Percentiles rank a stretch among this genome's conserved stretches.
phyloP scores from a whole-genome alignment of 2,329 filamentous ascomycete genomes.

The Penicillium sp. region DNA sequence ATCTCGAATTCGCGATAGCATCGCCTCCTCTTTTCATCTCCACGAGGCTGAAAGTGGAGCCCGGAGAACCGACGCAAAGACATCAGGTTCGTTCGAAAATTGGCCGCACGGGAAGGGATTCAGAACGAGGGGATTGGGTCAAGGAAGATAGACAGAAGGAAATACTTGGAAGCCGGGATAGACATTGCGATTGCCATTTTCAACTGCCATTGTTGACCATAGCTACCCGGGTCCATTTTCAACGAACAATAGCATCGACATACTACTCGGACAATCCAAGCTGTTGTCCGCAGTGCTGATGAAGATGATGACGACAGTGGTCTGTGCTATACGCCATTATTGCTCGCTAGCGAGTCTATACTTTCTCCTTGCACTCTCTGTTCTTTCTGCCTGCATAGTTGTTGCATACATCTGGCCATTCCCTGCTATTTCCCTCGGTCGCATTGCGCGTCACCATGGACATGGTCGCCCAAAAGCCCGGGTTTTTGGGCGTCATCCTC shows the following conservation, averaged over 20 bases:
- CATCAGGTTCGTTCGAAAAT: constrained; percentile 1
- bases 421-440: not conserved
- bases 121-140: not conserved
- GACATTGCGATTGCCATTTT: not conserved
- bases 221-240: not conserved
- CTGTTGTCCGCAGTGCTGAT: not conserved
- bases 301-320: not conserved
- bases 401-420: not conserved
- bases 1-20: too few species aligned
- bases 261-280: not conserved
- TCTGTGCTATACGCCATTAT: not conserved
- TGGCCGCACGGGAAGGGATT: not conserved
- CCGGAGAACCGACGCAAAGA: not conserved
- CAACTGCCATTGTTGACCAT: not conserved
- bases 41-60: constrained; percentile 11
- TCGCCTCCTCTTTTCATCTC: not conserved
- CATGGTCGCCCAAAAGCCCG: not conserved
- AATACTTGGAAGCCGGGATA: not conserved
- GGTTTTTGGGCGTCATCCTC: not conserved
- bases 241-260: not conserved
- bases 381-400: not conserved
- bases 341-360: not conserved
- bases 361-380: not conserved
- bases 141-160: not conserved
- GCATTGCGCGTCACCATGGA: not conserved